Percentiles rank a stretch among this genome's conserved stretches.
phyloP scores from a whole-genome alignment of 2,329 filamentous ascomycete genomes.

The Aspergillus udagawae region DNA sequence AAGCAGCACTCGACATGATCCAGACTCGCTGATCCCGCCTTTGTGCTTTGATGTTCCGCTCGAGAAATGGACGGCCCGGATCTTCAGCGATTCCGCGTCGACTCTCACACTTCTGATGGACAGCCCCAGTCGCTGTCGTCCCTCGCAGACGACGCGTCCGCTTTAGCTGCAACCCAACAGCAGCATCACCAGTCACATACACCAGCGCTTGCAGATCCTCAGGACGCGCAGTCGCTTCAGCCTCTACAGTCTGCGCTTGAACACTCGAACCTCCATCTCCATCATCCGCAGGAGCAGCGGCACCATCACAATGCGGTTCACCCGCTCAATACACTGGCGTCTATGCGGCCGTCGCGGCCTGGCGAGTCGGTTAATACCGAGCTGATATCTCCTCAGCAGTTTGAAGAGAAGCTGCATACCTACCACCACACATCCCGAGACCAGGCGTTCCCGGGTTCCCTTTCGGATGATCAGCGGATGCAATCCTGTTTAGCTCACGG shows the following conservation, averaged over 20 bases:
- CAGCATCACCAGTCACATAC: slow-evolving; percentile 3
- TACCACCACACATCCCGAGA: slow-evolving; percentile 5
- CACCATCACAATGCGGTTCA: slow-evolving; percentile 13
- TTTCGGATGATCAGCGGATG: not conserved
- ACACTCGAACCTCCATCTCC: slow-evolving; percentile 15
- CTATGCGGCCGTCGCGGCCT: slow-evolving; percentile 10
- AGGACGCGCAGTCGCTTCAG: slow-evolving; percentile 25
- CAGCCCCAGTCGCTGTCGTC: slow-evolving; percentile 19
- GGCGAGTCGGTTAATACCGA: slow-evolving; percentile 15
- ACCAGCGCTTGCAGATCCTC: slow-evolving; percentile 13
- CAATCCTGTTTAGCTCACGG: not conserved
- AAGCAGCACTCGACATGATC: slow-evolving; percentile 23
- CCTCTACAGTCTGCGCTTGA: slow-evolving; percentile 22
- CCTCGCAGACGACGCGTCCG: slow-evolving; percentile 21
- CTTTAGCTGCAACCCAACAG: slow-evolving; percentile 12
- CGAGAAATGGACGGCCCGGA: slow-evolving; percentile 25
- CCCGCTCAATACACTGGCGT: slow-evolving; percentile 4
- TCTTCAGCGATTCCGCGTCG: slow-evolving; percentile 17
- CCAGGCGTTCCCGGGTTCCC: not conserved
- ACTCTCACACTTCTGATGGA: slow-evolving; percentile 6
- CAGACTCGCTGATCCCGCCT: not conserved
- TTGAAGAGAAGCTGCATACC: slow-evolving; percentile 3
- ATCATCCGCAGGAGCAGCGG: slow-evolving; percentile 12
- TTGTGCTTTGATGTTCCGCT: not conserved
- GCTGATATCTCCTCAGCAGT: slow-evolving; percentile 4